Conservation (phyloP, 2,329 filamentous ascomycete genomes). For the Tolypocladium pustulatum region DNA sequence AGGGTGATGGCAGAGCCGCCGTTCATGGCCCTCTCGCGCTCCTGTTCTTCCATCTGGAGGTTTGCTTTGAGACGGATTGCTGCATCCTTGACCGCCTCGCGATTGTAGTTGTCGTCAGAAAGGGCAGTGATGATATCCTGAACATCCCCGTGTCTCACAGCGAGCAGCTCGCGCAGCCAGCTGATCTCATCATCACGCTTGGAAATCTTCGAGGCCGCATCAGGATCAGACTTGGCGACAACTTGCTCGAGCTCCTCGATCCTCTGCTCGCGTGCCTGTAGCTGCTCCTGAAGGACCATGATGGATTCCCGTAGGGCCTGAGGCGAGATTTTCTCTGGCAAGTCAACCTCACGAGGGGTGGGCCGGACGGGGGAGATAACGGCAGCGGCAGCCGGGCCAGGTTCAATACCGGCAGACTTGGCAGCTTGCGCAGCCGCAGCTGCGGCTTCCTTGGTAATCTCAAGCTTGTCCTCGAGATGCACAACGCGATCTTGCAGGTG, state of each 20-base stretch:
- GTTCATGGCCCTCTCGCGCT: slow-evolving; percentile 75
- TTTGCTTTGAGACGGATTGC: slow-evolving; percentile 90
- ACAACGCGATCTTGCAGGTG: slow-evolving; percentile 77
- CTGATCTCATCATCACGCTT: slow-evolving; percentile 90
- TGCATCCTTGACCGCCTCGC: slow-evolving; percentile 72
- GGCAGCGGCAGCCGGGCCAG: slow-evolving; percentile 11
- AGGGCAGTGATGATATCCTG: slow-evolving; percentile 82
- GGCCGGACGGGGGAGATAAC: slow-evolving; percentile 12
- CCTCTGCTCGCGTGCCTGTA: slow-evolving; percentile 82
- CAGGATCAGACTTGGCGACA: slow-evolving; percentile 58
- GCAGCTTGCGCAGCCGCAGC: slow-evolving; percentile 72
- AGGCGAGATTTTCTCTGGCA: slow-evolving; percentile 81
- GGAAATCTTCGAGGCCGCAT: slow-evolving; percentile 71
- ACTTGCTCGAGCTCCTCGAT: slow-evolving; percentile 80
- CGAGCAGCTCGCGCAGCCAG: slow-evolving; percentile 89
- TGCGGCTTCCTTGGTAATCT: slow-evolving; percentile 80
- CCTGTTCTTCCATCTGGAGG: slow-evolving; percentile 95
- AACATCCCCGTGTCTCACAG: slow-evolving; percentile 81
- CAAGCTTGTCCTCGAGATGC: slow-evolving; percentile 82
- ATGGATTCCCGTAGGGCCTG: slow-evolving; percentile 94
- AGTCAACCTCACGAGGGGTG: slow-evolving; percentile 29
- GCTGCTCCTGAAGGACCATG: slow-evolving; percentile 88
- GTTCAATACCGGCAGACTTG: slow-evolving; percentile 40
- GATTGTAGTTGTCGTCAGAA: slow-evolving; percentile 64
- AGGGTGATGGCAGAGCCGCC: slow-evolving; percentile 56